Percentiles rank a stretch among this genome's conserved stretches.
phyloP scores from a whole-genome alignment of 345 rosid species.

The Eucalyptus albens region DNA sequence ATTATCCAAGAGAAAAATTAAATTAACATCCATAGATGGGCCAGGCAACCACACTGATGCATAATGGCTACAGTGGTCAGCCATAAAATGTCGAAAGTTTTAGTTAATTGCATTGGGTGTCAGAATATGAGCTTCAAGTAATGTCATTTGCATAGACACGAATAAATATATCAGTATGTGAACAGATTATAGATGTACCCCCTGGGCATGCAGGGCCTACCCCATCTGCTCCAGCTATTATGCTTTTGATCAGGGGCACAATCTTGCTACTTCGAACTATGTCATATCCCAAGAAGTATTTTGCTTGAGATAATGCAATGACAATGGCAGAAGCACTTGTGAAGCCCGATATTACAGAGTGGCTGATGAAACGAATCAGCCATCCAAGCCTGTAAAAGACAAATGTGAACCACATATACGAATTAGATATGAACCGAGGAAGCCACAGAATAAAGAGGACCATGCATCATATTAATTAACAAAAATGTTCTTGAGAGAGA shows the following conservation, averaged over 20 bases:
- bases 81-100: not conserved
- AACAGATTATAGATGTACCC: not conserved
- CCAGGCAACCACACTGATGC: not conserved
- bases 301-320: conserved; percentile 88
- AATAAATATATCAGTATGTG: not conserved
- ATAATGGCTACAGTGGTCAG: not conserved
- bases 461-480: not conserved
- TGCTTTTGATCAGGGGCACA: conserved; percentile 80
- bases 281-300: conserved; percentile 87
- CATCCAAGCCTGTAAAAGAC: conserved; percentile 77
- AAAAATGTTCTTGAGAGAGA: not conserved
- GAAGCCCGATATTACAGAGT: conserved; percentile 98
- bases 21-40: not conserved
- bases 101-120: not conserved
- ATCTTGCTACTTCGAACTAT: conserved; percentile 79
- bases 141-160: not conserved
- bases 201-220: conserved; percentile 18
- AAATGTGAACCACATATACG: not conserved
- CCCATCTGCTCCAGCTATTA: conserved; percentile 82
- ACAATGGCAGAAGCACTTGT: conserved; percentile 94
- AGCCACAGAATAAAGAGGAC: not conserved
- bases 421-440: not conserved
- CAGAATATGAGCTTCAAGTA: not conserved
- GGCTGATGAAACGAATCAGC: conserved; percentile 98
- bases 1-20: not conserved